phyloP scores from a whole-genome alignment of 331 rosid genomes.

The Phaseolus coccineus region DNA sequence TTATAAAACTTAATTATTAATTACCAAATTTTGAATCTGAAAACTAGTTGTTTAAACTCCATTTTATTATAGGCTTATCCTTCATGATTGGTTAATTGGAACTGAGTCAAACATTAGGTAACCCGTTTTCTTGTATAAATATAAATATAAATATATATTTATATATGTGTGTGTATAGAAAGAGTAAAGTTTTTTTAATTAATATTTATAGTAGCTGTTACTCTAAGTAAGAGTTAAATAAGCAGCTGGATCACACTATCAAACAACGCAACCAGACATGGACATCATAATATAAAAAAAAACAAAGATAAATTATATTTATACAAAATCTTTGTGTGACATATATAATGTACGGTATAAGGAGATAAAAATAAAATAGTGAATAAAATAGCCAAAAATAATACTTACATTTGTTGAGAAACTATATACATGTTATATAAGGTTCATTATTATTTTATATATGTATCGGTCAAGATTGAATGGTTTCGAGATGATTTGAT shows the following conservation, averaged over 20 bases:
- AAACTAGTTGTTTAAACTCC: constrained; percentile 38
- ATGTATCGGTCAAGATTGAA: too few relatives aligned
- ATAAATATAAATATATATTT: background rate
- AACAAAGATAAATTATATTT: background rate
- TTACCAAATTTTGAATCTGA: background rate
- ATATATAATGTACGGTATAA: background rate
- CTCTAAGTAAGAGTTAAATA: constrained; percentile 54
- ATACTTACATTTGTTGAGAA: too few relatives aligned
- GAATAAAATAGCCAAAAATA: background rate
- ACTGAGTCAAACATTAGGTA: constrained; percentile 58
- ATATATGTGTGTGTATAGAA: background rate
- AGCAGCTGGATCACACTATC: constrained; percentile 52
- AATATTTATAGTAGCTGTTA: constrained; percentile 48
- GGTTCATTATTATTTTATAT: too few relatives aligned
- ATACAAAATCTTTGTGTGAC: background rate
- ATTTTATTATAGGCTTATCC: background rate
- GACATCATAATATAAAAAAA: background rate
- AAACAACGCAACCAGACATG: constrained; percentile 36
- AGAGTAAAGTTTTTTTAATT: background rate
- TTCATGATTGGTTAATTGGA: constrained; percentile 21
- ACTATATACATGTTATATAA: too few relatives aligned
- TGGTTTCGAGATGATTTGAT: too few relatives aligned
- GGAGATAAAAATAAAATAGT: background rate
- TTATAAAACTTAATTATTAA: too few relatives aligned
- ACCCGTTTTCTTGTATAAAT: background rate